These are phyloP conservation scores for Lipomyces oligophaga DNA, from an alignment of 805 yeast genomes.

Conservation along the genomic window DNA sequence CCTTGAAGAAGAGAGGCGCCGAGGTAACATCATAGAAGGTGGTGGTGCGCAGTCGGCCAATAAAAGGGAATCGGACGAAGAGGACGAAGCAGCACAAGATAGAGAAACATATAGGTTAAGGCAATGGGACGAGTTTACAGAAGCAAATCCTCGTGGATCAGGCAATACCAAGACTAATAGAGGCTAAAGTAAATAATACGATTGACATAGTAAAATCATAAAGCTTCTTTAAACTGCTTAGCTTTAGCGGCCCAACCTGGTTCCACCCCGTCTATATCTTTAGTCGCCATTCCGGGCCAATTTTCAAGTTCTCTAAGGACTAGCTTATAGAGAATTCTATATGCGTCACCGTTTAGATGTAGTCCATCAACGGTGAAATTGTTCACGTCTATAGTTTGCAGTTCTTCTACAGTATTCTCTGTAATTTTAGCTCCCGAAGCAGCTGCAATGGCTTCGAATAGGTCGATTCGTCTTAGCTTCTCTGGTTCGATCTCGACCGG, in stretches of 20 bases:
- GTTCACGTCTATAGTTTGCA: constrained; percentile 8
- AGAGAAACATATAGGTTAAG: constrained; percentile 69
- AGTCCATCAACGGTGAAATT: constrained; percentile 25
- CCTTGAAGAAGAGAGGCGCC: constrained; percentile 75
- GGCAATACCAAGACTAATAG: constrained; percentile 72
- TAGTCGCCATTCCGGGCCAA: constrained; percentile 11
- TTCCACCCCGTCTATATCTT: constrained; percentile 29
- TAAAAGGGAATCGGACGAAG: constrained; percentile 57
- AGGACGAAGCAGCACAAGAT: constrained; percentile 57
- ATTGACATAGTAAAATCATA: background rate
- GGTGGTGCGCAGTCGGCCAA: constrained; percentile 31
- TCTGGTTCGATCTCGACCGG: constrained; percentile 1
- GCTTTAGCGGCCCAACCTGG: constrained; percentile 31
- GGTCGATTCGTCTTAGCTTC: constrained; percentile 4
- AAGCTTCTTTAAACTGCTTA: background rate
- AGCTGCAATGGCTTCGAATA: constrained; percentile 22
- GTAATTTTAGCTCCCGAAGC: constrained; percentile 23
- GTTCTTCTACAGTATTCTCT: no score
- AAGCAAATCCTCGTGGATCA: constrained; percentile 75
- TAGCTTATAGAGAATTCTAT: constrained; percentile 13
- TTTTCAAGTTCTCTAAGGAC: constrained; percentile 2
- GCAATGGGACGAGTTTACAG: constrained; percentile 92
- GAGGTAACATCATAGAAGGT: constrained; percentile 65
- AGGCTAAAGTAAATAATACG: constrained; percentile 41
- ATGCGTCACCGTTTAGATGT: constrained; percentile 32